phyloP scores from a whole-genome alignment of 805 yeast species.

The Candida chauliodis region DNA sequence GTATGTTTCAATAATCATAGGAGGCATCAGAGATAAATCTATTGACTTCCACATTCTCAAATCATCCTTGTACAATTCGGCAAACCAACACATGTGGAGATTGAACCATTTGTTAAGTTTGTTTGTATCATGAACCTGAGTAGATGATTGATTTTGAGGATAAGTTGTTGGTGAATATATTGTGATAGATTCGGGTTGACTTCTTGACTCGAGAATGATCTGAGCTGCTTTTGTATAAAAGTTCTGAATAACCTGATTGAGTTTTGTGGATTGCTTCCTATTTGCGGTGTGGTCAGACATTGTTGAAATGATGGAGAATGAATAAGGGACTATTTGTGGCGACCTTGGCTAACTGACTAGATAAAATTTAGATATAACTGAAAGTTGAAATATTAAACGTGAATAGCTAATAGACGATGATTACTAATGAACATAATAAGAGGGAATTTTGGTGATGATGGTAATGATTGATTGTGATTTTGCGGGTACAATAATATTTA shows the following conservation, averaged over 20 bases:
- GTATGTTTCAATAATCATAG: slow-evolving; percentile 81
- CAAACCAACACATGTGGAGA: slow-evolving; percentile 40
- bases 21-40: slow-evolving; percentile 55
- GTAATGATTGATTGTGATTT: too few relatives aligned
- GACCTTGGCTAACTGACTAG: too few relatives aligned
- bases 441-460: too few relatives aligned
- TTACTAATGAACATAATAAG: too few relatives aligned
- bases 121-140: neutral
- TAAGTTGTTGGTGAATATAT: slow-evolving; percentile 6
- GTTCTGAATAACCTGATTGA: slow-evolving; percentile 48
- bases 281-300: neutral
- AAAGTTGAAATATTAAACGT: too few relatives aligned
- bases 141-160: neutral
- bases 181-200: slow-evolving; percentile 18
- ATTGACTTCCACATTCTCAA: slow-evolving; percentile 56
- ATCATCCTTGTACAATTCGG: slow-evolving; percentile 47
- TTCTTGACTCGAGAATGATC: slow-evolving; percentile 49
- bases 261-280: slow-evolving; percentile 27
- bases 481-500: too few relatives aligned
- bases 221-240: slow-evolving; percentile 65
- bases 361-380: too few relatives aligned
- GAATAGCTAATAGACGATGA: too few relatives aligned
- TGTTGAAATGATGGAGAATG: neutral
- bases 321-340: neutral
- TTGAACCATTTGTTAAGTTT: slow-evolving; percentile 63